Evolutionary conservation across 1,284 basidiomycete species (phyloP).

Genomic region (Cutaneotrichosporon cavernicola): DNA sequence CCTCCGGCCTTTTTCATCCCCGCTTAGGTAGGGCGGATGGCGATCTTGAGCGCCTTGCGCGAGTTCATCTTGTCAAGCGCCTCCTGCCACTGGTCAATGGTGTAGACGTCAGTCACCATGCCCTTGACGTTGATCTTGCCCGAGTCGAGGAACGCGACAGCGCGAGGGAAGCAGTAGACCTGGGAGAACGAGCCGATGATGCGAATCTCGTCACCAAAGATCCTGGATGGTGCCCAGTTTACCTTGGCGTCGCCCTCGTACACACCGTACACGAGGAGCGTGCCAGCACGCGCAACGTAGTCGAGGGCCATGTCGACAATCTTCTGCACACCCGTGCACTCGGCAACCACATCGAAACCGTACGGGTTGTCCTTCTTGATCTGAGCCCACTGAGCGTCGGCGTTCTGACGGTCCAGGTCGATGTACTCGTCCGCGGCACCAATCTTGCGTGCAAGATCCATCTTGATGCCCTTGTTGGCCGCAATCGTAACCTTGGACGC

Average conservation of each 20-base stretch:
- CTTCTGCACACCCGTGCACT: slow-evolving; percentile 79
- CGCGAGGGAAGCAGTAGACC: slow-evolving; percentile 80
- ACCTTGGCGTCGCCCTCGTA: slow-evolving; percentile 70
- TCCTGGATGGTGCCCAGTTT: slow-evolving; percentile 78
- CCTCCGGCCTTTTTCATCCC: too few species aligned
- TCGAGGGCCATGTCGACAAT: slow-evolving; percentile 76
- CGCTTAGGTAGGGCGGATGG: slow-evolving; percentile 41
- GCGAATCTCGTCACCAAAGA: slow-evolving; percentile 80
- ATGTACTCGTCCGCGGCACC: slow-evolving; percentile 76
- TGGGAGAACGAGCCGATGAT: slow-evolving; percentile 85
- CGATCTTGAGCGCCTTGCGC: slow-evolving; percentile 53
- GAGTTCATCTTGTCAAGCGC: slow-evolving; percentile 78
- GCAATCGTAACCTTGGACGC: slow-evolving; percentile 71
- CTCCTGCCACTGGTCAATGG: slow-evolving; percentile 71
- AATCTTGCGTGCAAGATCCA: slow-evolving; percentile 71
- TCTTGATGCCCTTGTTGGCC: slow-evolving; percentile 83
- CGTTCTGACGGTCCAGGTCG: slow-evolving; percentile 72
- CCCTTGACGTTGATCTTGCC: slow-evolving; percentile 78
- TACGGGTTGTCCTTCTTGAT: slow-evolving; percentile 75
- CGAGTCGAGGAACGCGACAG: slow-evolving; percentile 79
- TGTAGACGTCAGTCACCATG: slow-evolving; percentile 75
- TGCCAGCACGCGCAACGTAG: slow-evolving; percentile 66
- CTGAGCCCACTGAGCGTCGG: slow-evolving; percentile 73
- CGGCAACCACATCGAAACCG: slow-evolving; percentile 84
- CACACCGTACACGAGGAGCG: slow-evolving; percentile 59